These are phyloP conservation scores for Solanum megistacrolobum DNA, from an alignment of 257 asterid genomes.

Conservation along the genomic window DNA sequence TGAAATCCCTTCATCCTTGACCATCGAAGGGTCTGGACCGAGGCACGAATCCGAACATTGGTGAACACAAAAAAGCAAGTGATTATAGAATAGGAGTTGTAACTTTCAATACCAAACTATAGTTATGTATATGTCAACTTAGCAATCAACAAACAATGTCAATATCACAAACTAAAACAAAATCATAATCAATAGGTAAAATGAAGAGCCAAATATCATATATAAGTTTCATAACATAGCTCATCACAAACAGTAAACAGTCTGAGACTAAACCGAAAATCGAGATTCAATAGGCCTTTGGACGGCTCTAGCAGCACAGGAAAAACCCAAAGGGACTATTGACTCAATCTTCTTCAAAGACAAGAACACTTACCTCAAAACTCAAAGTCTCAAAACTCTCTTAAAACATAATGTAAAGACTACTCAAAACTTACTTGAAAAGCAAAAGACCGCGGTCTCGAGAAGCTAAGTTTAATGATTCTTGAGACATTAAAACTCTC, in stretches of 20 bases:
- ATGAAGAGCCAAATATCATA: neutral
- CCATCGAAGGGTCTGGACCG: neutral
- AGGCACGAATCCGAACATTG: neutral
- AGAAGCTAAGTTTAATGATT: slow-evolving; percentile 10
- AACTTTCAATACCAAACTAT: neutral
- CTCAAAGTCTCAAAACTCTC: slow-evolving; percentile 9
- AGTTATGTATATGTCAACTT: neutral
- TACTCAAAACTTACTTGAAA: neutral
- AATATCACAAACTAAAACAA: neutral
- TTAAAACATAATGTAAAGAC: slow-evolving; percentile 1
- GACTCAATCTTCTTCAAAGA: neutral
- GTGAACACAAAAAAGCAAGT: neutral
- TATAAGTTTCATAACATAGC: neutral
- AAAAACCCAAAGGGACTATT: slow-evolving; percentile 44
- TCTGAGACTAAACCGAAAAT: neutral
- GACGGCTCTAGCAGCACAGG: slow-evolving; percentile 72
- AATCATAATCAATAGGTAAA: neutral
- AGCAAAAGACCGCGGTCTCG: slow-evolving; percentile 9
- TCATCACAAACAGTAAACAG: neutral
- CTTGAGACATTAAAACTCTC: slow-evolving; percentile 14
- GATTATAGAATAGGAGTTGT: neutral
- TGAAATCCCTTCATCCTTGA: neutral
- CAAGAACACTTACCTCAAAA: neutral
- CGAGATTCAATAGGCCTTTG: slow-evolving; percentile 16
- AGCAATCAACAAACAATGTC: neutral